These are phyloP conservation scores for Pisolithus orientalis DNA, from an alignment of 768 basidiomycete genomes.

Conservation along the genomic window DNA sequence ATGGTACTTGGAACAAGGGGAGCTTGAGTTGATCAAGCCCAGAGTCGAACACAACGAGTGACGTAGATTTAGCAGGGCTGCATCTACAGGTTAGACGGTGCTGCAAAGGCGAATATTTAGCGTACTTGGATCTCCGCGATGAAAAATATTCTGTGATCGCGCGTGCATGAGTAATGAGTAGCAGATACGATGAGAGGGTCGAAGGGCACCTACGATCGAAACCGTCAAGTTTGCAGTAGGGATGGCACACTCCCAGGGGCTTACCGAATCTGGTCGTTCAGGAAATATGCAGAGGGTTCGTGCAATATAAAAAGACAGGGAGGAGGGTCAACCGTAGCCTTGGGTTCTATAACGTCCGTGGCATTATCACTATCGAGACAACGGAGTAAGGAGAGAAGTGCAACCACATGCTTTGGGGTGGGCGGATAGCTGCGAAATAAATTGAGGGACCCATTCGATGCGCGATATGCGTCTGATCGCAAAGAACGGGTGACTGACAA, in stretches of 20 bases:
- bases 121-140: slow-evolving; percentile 16
- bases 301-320: slow-evolving; percentile 55
- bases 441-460: slow-evolving; percentile 5
- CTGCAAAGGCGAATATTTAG: slow-evolving; percentile 1
- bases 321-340: slow-evolving; percentile 30
- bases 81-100: not conserved
- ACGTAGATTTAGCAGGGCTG: slow-evolving; percentile 16
- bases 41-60: slow-evolving; percentile 57
- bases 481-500: slow-evolving; percentile 40
- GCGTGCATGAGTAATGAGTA: slow-evolving; percentile 42
- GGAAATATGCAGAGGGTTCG: slow-evolving; percentile 55
- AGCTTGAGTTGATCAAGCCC: slow-evolving; percentile 44
- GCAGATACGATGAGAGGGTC: slow-evolving; percentile 47
- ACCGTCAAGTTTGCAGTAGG: not conserved
- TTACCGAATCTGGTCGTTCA: slow-evolving; percentile 19
- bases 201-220: slow-evolving; percentile 6
- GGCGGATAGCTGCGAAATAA: slow-evolving; percentile 51
- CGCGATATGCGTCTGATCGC: not conserved
- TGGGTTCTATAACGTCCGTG: slow-evolving; percentile 18
- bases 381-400: slow-evolving; percentile 46
- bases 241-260: slow-evolving; percentile 1
- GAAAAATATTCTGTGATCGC: slow-evolving; percentile 34
- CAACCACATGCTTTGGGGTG: slow-evolving; percentile 47
- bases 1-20: slow-evolving; percentile 36
- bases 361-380: slow-evolving; percentile 16